Percentiles rank a stretch among this genome's conserved stretches.
Conservation (phyloP, 1,284 basidiomycete species). For the Sanghuangporus sanghuang region DNA sequence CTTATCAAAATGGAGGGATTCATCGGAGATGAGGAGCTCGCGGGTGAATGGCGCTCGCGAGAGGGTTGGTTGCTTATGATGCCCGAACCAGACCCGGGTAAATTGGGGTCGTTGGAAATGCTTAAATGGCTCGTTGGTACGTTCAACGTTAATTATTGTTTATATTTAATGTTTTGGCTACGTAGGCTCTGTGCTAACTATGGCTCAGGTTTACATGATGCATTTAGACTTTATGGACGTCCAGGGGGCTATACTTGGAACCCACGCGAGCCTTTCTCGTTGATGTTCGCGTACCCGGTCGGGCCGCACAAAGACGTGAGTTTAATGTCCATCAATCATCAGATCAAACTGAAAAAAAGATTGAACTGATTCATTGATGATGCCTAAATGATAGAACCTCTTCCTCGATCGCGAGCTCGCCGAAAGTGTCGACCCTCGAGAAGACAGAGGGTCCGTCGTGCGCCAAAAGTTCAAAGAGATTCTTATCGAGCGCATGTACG, state of each 20-base stretch:
- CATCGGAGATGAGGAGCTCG: conserved; percentile 73
- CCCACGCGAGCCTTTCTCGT: conserved; percentile 64
- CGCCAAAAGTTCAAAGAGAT: conserved; percentile 60
- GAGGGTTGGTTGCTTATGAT: conserved; percentile 87
- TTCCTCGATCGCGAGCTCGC: conserved; percentile 88
- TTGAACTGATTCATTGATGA: conserved; percentile 1
- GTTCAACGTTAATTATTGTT: conserved; percentile 18
- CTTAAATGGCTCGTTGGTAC: conserved; percentile 89
- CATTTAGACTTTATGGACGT: conserved; percentile 82
- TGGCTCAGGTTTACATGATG: conserved; percentile 74
- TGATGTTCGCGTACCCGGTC: conserved; percentile 83
- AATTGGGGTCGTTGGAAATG: conserved; percentile 70
- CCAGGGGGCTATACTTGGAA: conserved; percentile 85
- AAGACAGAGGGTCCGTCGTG: conserved; percentile 69
- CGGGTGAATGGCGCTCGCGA: conserved; percentile 49
- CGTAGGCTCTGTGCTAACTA: conserved; percentile 12
- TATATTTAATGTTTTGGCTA: conserved; percentile 19
- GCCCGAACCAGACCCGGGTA: conserved; percentile 64
- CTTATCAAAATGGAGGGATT: conserved; percentile 85
- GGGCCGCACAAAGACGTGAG: conserved; percentile 70
- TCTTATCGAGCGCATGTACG: conserved; percentile 62
- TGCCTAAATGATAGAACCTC: conserved; percentile 47
- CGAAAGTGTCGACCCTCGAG: conserved; percentile 73
- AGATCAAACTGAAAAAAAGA: background rate
- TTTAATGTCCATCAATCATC: conserved; percentile 11